These are phyloP conservation scores for Gossypium trilobum DNA, from an alignment of 441 rosid species.

Conservation along the genomic window DNA sequence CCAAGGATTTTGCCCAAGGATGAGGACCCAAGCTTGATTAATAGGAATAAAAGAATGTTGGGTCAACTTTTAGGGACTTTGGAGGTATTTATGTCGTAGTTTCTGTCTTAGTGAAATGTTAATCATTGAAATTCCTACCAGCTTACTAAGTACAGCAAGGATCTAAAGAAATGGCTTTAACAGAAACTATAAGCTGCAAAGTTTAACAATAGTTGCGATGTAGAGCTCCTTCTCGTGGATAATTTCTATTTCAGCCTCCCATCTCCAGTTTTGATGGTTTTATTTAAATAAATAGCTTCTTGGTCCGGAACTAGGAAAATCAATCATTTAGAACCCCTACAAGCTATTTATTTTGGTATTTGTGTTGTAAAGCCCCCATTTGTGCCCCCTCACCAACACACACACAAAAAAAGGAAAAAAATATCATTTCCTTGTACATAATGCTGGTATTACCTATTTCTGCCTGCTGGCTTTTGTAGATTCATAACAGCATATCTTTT, in stretches of 20 bases:
- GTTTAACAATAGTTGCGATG: neutral
- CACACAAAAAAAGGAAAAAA: neutral
- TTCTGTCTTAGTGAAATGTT: neutral
- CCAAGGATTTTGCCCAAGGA: slow-evolving; percentile 80
- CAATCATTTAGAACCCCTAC: neutral
- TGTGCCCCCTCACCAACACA: neutral
- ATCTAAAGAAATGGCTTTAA: neutral
- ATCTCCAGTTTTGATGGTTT: neutral
- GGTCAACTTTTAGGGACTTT: slow-evolving; percentile 91
- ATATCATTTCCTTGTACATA: neutral
- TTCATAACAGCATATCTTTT: neutral
- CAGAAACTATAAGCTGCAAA: neutral
- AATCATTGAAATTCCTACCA: neutral
- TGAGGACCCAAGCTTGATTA: slow-evolving; percentile 85
- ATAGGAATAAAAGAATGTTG: slow-evolving; percentile 83
- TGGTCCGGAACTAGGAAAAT: neutral
- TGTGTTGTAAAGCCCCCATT: neutral
- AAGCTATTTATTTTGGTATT: neutral
- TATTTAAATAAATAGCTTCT: neutral
- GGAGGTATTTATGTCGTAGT: slow-evolving; percentile 47
- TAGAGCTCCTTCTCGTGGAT: neutral
- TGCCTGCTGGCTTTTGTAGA: neutral
- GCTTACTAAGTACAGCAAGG: neutral
- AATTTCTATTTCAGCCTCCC: neutral
- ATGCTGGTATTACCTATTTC: neutral